Percentiles rank a stretch among this genome's conserved stretches.
These are phyloP conservation scores for Pyrenochaeta sp. DNA, from an alignment of 2,329 filamentous ascomycete genomes.

Conservation along the genomic window DNA sequence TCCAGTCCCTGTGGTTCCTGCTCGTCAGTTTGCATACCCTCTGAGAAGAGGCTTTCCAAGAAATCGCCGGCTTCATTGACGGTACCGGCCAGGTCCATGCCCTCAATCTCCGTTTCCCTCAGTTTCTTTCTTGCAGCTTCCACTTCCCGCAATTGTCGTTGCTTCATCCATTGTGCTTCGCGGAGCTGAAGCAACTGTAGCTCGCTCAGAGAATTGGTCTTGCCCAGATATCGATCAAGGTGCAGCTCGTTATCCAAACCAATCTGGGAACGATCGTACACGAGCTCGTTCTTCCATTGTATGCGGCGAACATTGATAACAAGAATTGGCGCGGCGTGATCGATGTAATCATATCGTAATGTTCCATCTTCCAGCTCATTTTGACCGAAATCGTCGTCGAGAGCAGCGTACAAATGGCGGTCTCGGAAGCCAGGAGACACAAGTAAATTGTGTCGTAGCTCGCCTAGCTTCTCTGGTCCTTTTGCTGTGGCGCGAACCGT, in stretches of 20 bases:
- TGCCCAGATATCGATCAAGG: slow-evolving; percentile 77
- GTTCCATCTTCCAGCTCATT: slow-evolving; percentile 65
- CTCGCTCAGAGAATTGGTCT: slow-evolving; percentile 35
- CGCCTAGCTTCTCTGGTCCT: slow-evolving; percentile 59
- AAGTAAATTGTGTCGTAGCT: slow-evolving; percentile 69
- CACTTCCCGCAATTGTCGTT: slow-evolving; percentile 66
- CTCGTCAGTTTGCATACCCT: slow-evolving; percentile 9
- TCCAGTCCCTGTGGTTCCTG: slow-evolving; percentile 7
- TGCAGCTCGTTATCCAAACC: slow-evolving; percentile 82
- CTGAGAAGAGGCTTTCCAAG: slow-evolving; percentile 23
- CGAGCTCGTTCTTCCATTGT: slow-evolving; percentile 66
- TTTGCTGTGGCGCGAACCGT: slow-evolving; percentile 43
- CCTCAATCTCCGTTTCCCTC: slow-evolving; percentile 40
- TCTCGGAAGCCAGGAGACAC: slow-evolving; percentile 65
- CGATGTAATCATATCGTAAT: slow-evolving; percentile 49
- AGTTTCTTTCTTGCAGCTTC: slow-evolving; percentile 57
- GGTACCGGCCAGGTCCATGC: slow-evolving; percentile 34
- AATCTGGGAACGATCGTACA: slow-evolving; percentile 66
- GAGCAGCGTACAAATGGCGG: slow-evolving; percentile 78
- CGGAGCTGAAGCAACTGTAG: slow-evolving; percentile 67
- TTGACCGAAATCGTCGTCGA: slow-evolving; percentile 85
- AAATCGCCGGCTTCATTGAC: slow-evolving; percentile 42
- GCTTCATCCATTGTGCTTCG: slow-evolving; percentile 76
- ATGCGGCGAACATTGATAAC: slow-evolving; percentile 90
- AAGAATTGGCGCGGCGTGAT: slow-evolving; percentile 79